These are phyloP conservation scores for Scedosporium dehoogii DNA, from an alignment of 2,329 filamentous ascomycete genomes.

Conservation along the genomic window DNA sequence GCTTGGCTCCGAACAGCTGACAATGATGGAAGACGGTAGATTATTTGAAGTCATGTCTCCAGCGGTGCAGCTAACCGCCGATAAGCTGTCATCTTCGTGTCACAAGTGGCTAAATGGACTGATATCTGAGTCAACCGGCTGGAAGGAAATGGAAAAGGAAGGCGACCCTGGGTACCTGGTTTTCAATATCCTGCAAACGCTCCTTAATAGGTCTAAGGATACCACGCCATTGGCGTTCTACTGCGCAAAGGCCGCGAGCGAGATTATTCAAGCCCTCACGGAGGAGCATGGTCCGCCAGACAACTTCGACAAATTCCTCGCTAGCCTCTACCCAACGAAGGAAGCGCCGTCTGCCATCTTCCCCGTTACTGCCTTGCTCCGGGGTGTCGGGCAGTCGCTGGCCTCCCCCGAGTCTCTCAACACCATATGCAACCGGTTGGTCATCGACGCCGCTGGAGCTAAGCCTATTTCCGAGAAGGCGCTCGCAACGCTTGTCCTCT, in stretches of 20 bases:
- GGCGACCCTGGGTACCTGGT: background rate
- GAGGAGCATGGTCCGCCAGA: conserved; percentile 36
- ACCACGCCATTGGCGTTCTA: conserved; percentile 38
- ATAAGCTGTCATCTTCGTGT: conserved; percentile 31
- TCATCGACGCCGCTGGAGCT: conserved; percentile 49
- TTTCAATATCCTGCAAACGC: background rate
- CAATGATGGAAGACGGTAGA: conserved; percentile 21
- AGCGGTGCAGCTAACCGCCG: conserved; percentile 25
- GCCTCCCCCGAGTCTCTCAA: conserved; percentile 36
- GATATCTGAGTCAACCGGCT: background rate
- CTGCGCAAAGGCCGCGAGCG: conserved; percentile 39
- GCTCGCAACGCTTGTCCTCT: conserved; percentile 37
- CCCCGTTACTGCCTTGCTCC: conserved; percentile 37
- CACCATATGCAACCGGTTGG: conserved; percentile 48
- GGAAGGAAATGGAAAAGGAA: conserved; percentile 11
- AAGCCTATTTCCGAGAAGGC: conserved; percentile 32
- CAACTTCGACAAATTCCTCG: conserved; percentile 36
- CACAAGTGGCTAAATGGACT: conserved; percentile 23
- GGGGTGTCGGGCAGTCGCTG: conserved; percentile 41
- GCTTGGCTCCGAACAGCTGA: conserved; percentile 44
- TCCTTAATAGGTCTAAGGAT: conserved; percentile 23
- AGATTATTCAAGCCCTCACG: conserved; percentile 35
- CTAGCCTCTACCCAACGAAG: conserved; percentile 35
- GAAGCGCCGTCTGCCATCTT: conserved; percentile 35
- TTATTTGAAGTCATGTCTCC: conserved; percentile 26